Evolutionary conservation across 805 yeast species (phyloP), one percentile per base, ranked within the genome.

Genomic region (Zygosaccharomyces rouxii): DNA sequence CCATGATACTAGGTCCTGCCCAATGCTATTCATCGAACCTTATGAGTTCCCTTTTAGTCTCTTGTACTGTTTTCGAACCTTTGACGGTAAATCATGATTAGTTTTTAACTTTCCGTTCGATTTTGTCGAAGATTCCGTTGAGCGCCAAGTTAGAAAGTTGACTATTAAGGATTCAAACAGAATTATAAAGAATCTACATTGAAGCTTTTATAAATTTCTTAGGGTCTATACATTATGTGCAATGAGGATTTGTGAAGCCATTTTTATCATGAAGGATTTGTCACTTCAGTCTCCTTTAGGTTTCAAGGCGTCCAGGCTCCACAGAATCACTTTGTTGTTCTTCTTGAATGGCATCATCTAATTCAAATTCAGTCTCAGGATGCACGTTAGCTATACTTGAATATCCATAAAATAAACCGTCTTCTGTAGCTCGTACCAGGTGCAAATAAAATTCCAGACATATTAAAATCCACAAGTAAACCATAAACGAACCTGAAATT

Each of bases 401-500:
- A 41, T 55, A 56, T 26, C 46, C 51, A 7, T 50, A 49, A 22
- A 61, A 39, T 28, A 55, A 51, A 0, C 58, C 55, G 7, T 46
- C 39, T 10, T 48, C 35, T 11, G 47, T 35, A 29, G 31, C 46
- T 13, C 47, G 55, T 2, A 53, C 57, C n/a, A 81, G 58, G 43
- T 60, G 64, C 51, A 83, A 64, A 64, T 86, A 89, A 2, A 84
- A 68, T 42, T 77, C 78, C 21, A 88, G 48, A 41, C 86, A 62
- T n/a, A 77, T 55, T 33, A 85, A 63, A 48, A 84, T 70, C 85
- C 89, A 83, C 35, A 89, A 67, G 58, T 75, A 80, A 2, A 87
- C 72, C 54, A 88, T 55, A 57, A 87, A 85, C 0, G 95, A 90
- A 0, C 86, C 86, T 5, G 90, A 79, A 10, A 81, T 67, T 4